Percentiles rank a stretch among this genome's conserved stretches.
Evolutionary conservation across 2,329 filamentous ascomycete species (phyloP).

Genomic region (Fusarium secorum): DNA sequence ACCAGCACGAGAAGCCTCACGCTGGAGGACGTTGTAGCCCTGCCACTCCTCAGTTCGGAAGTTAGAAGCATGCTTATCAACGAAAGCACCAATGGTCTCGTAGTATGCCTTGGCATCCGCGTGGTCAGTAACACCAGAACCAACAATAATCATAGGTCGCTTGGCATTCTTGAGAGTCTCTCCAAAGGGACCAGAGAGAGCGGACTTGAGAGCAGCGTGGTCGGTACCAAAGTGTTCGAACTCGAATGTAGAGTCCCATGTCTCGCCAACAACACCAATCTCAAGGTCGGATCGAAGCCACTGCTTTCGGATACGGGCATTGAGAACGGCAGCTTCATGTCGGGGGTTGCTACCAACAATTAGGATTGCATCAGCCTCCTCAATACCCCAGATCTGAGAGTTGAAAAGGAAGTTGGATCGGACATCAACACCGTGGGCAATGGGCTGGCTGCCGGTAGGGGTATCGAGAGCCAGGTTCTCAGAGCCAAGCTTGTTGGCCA

Average conservation of each 20-base stretch:
- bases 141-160: constrained; percentile 95
- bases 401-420: constrained; percentile 97
- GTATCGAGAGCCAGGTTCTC: constrained; percentile 96
- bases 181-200: constrained; percentile 85
- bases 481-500: constrained; percentile 94
- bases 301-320: constrained; percentile 96
- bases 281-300: constrained; percentile 96
- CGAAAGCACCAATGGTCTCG: constrained; percentile 87
- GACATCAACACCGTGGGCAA: constrained; percentile 92
- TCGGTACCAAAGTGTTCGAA: constrained; percentile 89
- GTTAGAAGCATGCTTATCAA: constrained; percentile 90
- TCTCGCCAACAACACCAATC: constrained; percentile 88
- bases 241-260: constrained; percentile 94
- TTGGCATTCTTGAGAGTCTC: constrained; percentile 90
- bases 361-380: constrained; percentile 91
- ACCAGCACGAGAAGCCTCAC: constrained; percentile 88
- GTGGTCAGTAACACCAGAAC: constrained; percentile 91
- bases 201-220: constrained; percentile 81
- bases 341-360: constrained; percentile 95
- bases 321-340: constrained; percentile 93
- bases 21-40: constrained; percentile 95
- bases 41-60: constrained; percentile 94
- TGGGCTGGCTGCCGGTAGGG: constrained; percentile 79
- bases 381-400: constrained; percentile 90
- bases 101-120: constrained; percentile 91